Evolutionary conservation across 805 yeast species (phyloP).

Genomic region (Candida sphagnicola): DNA sequence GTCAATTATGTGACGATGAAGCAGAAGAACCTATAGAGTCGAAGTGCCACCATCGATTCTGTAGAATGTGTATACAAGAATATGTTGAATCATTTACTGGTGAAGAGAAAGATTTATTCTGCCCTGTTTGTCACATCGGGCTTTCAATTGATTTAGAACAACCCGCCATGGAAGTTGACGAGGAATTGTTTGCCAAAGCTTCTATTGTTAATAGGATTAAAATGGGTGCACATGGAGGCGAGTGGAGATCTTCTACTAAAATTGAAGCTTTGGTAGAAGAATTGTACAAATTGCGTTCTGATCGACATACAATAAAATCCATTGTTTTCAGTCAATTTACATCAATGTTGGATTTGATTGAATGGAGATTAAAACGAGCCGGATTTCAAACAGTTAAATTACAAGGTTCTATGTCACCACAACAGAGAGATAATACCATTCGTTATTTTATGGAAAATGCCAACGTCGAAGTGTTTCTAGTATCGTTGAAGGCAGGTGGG

Average conservation of each 20-base stretch:
- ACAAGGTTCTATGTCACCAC: constrained; percentile 97
- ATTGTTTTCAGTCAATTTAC: constrained; percentile 98
- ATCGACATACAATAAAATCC: constrained; percentile 84
- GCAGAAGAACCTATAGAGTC: constrained; percentile 97
- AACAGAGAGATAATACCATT: constrained; percentile 89
- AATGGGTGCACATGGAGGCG: constrained; percentile 62
- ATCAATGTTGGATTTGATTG: constrained; percentile 91
- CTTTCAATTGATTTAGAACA: constrained; percentile 85
- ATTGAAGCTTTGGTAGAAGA: constrained; percentile 96
- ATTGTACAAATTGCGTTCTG: constrained; percentile 79
- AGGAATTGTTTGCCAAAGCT: constrained; percentile 54
- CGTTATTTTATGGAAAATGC: constrained; percentile 90
- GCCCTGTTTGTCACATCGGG: constrained; percentile 96
- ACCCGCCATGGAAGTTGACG: constrained; percentile 74
- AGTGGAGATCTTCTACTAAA: constrained; percentile 93
- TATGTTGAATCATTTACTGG: constrained; percentile 82
- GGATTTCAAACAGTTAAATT: constrained; percentile 93
- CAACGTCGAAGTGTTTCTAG: constrained; percentile 87
- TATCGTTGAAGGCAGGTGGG: constrained; percentile 97
- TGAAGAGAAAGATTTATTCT: constrained; percentile 54
- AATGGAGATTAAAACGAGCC: constrained; percentile 92
- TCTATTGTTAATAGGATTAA: constrained; percentile 84
- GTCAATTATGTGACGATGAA: constrained; percentile 95
- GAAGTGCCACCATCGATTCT: constrained; percentile 89
- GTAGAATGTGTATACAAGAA: constrained; percentile 89